Evolutionary conservation across 495 filamentous ascomycete genomes (phyloP), one percentile per base, ranked within the genome.

Genomic region (Tuber brumale): DNA sequence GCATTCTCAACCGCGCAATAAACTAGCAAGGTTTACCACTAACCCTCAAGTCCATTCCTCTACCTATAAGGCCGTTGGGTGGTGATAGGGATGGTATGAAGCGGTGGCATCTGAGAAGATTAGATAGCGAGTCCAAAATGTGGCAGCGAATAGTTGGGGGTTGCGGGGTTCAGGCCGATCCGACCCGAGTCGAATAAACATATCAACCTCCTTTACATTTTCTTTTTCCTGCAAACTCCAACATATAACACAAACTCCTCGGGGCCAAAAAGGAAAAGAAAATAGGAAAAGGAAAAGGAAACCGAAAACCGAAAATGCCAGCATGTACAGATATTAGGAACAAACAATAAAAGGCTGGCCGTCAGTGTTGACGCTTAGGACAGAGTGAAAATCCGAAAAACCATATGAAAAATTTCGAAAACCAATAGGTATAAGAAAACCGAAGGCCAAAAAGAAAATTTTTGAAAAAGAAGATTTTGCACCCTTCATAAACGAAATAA

Each of bases 181-280:
- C n/a, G 12, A 66, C 57, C n/a, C 31, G n/a, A 66, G 12, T 0
- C 57, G n/a, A 66, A 66, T 66, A 66, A 66, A 31, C 57, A 31
- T 66, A 66, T 66, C 57, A 66, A 66, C 57, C 57, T 66, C 57
- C 57, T 66, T 66, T 66, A 31, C 57, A 66, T 66, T 66, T 66
- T 66, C 31, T 31, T 31, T 31, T 12, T 12, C 10, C 14, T 66
- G n/a, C 57, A 66, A 66, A 66, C 57, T 31, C 57, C 57, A 66
- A 12, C 57, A 31, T n/a, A 66, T 66, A 31, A 31, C 57, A 31
- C 57, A 66, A 66, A 66, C 57, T 66, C 51, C 51, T 61, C 57
- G 27, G 27, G 27, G 57, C 57, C 27, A 66, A 31, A 27, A 12
- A 66, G 14, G 14, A 12, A 27, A 27, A 48, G 18, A 48, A 48